Conservation (phyloP, 2,329 filamentous ascomycete species). For the Paecilomyces sp. region DNA sequence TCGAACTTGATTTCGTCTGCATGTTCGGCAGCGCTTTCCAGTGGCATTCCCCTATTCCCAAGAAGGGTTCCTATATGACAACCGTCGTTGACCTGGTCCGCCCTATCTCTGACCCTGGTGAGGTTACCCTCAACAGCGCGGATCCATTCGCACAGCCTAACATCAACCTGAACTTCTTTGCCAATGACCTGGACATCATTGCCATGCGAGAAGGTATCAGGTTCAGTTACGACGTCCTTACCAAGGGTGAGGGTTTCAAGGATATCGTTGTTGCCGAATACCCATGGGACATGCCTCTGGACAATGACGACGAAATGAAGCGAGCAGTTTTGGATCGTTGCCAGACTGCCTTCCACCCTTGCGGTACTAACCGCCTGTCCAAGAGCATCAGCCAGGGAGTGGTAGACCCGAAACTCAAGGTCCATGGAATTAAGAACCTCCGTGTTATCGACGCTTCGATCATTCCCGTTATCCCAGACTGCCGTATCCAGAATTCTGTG, state of each 20-base stretch:
- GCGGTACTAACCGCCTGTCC: constrained; percentile 48
- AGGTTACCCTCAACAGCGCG: constrained; percentile 34
- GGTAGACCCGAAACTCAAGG: constrained; percentile 44
- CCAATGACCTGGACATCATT: constrained; percentile 46
- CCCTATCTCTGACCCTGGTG: constrained; percentile 40
- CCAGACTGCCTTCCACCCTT: constrained; percentile 55
- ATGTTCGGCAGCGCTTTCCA: constrained; percentile 50
- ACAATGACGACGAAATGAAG: constrained; percentile 51
- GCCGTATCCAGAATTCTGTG: constrained; percentile 54
- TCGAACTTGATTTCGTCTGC: constrained; percentile 56
- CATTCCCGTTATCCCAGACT: constrained; percentile 49
- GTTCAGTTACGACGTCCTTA: constrained; percentile 50
- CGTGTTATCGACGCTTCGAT: constrained; percentile 51
- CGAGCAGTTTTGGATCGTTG: constrained; percentile 50
- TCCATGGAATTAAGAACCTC: constrained; percentile 48
- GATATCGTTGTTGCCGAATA: constrained; percentile 39
- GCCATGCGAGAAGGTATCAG: constrained; percentile 54
- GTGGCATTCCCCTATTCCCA: constrained; percentile 40
- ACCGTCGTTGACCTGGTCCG: constrained; percentile 49
- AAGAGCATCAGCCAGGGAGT: constrained; percentile 47
- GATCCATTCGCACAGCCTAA: constrained; percentile 32
- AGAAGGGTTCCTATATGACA: constrained; percentile 46
- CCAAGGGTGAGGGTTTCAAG: constrained; percentile 49
- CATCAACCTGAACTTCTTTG: constrained; percentile 41
- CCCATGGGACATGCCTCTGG: constrained; percentile 54